Base-by-base conservation (phyloP, 2,329 filamentous ascomycete genomes). In the Fusarium clavum region DNA sequence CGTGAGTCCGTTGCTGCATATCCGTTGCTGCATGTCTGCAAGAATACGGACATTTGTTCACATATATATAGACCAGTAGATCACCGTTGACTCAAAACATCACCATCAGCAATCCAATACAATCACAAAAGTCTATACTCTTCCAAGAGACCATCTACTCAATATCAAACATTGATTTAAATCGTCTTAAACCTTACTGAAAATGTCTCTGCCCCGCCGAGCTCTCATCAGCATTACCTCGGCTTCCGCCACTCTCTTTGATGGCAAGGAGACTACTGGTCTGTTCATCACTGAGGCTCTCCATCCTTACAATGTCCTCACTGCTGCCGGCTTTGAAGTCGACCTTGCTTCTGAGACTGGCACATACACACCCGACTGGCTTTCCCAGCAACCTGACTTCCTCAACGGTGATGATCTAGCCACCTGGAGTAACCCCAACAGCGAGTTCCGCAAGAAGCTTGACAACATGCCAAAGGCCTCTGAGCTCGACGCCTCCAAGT, bases 391-490 rank as follows among this genome's bases (percentile, higher is more conserved):
- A 7, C 45, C 60, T 3, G 61, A 64, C 16, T 64, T 64, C n/a
- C 61, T 64, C 9, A 64, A 46, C 2, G 61, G 60, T 11, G 65
- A 68, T 2, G 65, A 68, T 3, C 18, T 64, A 0, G 5, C 60
- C 8, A 49, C 16, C 8, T 85, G 80, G 81, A 78, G 83, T 10
- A 77, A 85, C 55, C 46, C 55, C 22, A 73, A 71, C 64, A 81
- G 81, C 67, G 81, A 81, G 9, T 85, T 86, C 74, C 77, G 82
- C 57, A 75, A 77, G 53, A 84, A 84, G 72, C 75, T 85, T 12
- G 83, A 84, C 69, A 77, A 79, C 38, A 77, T 84, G 70, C 67
- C 77, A 52, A 81, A 79, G 61, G 78, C 83, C 3, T 59, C 63
- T 14, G 70, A 73, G 4, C 34, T 73, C 10, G 78, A 82, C 43